These are phyloP conservation scores for Globisporangium cystogenes DNA, from an alignment of 352 stramenopile genomes.

Conservation along the genomic window DNA sequence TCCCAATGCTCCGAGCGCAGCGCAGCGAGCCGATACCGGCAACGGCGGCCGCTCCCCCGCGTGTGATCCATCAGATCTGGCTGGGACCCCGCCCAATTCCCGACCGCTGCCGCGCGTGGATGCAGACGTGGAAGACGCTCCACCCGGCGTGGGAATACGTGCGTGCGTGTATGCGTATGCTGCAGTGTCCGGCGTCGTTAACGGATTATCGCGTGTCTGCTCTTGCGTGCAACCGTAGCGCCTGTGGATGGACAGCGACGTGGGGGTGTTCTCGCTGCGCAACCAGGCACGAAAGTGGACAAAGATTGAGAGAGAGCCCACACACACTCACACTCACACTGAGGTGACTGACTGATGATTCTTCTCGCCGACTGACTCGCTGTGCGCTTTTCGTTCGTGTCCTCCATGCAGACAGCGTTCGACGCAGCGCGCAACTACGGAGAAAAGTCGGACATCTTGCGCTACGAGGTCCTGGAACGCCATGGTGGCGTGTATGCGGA, in stretches of 20 bases:
- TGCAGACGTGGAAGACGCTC: conserved; percentile 31
- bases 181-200: not conserved
- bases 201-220: too few species aligned
- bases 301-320: too few species aligned
- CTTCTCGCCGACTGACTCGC: too few species aligned
- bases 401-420: conserved; percentile 27
- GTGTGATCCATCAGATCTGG: conserved; percentile 72
- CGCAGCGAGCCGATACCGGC: not conserved
- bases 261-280: conserved; percentile 15
- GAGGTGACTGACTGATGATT: not conserved
- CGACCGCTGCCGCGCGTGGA: conserved; percentile 24
- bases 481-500: conserved; percentile 68
- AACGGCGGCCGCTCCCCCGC: conserved; percentile 28
- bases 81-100: conserved; percentile 32
- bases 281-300: conserved; percentile 26
- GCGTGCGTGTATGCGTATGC: conserved; percentile 1
- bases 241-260: conserved; percentile 47
- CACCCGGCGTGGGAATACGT: conserved; percentile 36
- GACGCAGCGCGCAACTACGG: conserved; percentile 49
- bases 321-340: too few species aligned
- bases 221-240: conserved; percentile 14
- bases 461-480: conserved; percentile 58
- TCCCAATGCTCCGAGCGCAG: conserved; percentile 1
- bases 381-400: not conserved
- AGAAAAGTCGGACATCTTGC: conserved; percentile 68